phyloP scores from a whole-genome alignment of 2,329 filamentous ascomycete species.

The Tolypocladium sp. region DNA sequence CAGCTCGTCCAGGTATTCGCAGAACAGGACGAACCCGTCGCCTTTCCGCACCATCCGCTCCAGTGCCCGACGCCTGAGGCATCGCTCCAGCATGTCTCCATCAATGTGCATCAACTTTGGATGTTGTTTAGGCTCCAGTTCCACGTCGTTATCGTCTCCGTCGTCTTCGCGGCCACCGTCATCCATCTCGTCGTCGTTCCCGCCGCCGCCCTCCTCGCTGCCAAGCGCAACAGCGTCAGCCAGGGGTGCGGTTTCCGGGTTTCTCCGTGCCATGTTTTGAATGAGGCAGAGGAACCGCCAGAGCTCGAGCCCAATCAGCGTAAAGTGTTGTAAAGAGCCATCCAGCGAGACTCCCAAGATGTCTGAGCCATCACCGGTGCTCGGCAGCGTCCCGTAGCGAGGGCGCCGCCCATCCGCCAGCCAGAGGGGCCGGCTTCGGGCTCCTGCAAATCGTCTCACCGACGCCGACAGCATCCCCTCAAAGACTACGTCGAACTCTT shows the following conservation, averaged over 20 bases:
- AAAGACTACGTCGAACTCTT: constrained; percentile 39
- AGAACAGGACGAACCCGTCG: constrained; percentile 30
- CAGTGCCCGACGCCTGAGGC: constrained; percentile 37
- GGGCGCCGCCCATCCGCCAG: constrained; percentile 18
- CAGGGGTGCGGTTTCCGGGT: constrained; percentile 34
- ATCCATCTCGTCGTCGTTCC: constrained; percentile 9
- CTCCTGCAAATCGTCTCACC: constrained; percentile 46
- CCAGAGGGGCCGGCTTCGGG: constrained; percentile 45
- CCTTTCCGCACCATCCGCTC: constrained; percentile 28
- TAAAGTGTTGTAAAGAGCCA: constrained; percentile 62
- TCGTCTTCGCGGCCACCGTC: constrained; percentile 8
- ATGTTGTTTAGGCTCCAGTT: constrained; percentile 26
- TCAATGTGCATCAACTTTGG: constrained; percentile 54
- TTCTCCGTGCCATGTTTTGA: constrained; percentile 54
- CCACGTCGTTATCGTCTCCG: constrained; percentile 9
- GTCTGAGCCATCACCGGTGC: constrained; percentile 35
- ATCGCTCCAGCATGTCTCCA: constrained; percentile 53
- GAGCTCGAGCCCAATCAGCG: constrained; percentile 50
- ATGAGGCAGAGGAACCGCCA: constrained; percentile 65
- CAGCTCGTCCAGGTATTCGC: constrained; percentile 38
- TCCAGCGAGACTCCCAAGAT: constrained; percentile 59
- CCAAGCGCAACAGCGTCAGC: background rate
- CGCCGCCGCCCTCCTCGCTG: constrained; percentile 3
- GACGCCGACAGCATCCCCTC: constrained; percentile 47
- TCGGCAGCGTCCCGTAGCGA: constrained; percentile 33